Base-by-base conservation (phyloP, 139 green algal genomes). In the Nannochloris sp. region DNA sequence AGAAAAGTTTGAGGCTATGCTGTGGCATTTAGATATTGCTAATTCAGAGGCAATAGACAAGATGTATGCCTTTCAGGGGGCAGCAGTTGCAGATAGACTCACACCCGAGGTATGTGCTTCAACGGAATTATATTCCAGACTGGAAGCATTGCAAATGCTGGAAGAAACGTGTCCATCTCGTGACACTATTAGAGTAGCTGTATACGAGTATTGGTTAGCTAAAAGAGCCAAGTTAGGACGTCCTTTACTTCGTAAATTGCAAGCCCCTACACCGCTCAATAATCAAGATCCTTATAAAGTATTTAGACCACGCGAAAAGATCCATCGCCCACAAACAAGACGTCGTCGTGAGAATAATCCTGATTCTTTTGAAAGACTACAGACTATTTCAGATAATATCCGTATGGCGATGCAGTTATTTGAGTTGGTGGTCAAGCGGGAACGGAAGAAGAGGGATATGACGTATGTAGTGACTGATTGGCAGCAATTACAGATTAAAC, bases 221-320 rank as follows among this genome's bases (percentile, higher is more conserved):
- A 96, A 96, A 82, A 82, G 93, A 23, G 75, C 83, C 68, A 65
- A 46, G n/a, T 75, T 58, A 61, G 73, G 78, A 14, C 90, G 85
- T 61, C 93, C 93, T 2, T 69, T 97, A n/a, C 68, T 98, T 74
- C 76, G 93, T 10, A 77, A 86, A 14, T 75, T 95, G 74, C 79
- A 87, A 68, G 85, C 90, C 19, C 77, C 84, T n/a, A 91, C 90
- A 0, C 71, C 81, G 13, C 51, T 81, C 47, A 88, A 67, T 44
- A 90, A 98, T 68, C 86, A 77, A 6, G 96, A 98, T 74, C 92
- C 92, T 0, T 95, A 87, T 77, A 93, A 93, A 61, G 89, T 95
- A 13, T 98, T 98, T 78, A 91, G 92, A 85, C 82, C 87, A 25
- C 83, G 92, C 0, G 92, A 97, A 72, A 89, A 85, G 61, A 72